Percentiles rank a stretch among this genome's conserved stretches.
phyloP scores from a whole-genome alignment of 1,284 basidiomycete genomes.

The Trichosporon inkin region DNA sequence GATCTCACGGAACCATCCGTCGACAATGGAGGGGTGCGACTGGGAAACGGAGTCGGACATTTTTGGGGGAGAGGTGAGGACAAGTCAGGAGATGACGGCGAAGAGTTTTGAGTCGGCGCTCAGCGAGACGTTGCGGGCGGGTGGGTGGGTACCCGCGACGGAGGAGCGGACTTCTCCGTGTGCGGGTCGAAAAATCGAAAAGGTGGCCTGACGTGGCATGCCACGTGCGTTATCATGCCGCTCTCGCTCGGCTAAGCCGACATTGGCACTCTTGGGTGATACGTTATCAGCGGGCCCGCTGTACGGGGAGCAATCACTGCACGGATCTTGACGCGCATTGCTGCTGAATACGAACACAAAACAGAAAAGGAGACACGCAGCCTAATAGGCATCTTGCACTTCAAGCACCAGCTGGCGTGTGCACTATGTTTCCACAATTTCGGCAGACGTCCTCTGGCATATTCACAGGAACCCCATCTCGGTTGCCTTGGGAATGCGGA shows the following conservation, averaged over 20 bases:
- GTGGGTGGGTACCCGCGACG: not conserved
- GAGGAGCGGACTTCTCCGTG: conserved; percentile 5
- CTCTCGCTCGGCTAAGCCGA: not conserved
- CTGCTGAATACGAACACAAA: too few relatives aligned
- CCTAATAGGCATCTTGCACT: too few relatives aligned
- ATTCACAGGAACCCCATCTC: too few relatives aligned
- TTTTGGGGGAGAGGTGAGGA: conserved; percentile 15
- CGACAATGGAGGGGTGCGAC: conserved; percentile 44
- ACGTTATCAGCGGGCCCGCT: too few relatives aligned
- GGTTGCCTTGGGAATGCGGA: too few relatives aligned
- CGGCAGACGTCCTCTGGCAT: too few relatives aligned
- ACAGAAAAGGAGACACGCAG: too few relatives aligned
- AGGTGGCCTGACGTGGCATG: not conserved
- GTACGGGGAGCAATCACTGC: too few relatives aligned
- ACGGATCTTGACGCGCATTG: too few relatives aligned
- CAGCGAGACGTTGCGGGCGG: not conserved
- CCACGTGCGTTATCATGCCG: conserved; percentile 3
- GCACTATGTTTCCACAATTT: too few relatives aligned
- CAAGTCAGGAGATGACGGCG: not conserved
- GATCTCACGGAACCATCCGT: conserved; percentile 98
- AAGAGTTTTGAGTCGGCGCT: not conserved
- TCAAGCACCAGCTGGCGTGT: too few relatives aligned
- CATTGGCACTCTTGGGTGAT: not conserved
- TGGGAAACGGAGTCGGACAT: conserved; percentile 30
- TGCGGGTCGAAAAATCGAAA: not conserved